These are phyloP conservation scores for Monosporascus sp. DNA, from an alignment of 2,329 filamentous ascomycete species.

Conservation along the genomic window DNA sequence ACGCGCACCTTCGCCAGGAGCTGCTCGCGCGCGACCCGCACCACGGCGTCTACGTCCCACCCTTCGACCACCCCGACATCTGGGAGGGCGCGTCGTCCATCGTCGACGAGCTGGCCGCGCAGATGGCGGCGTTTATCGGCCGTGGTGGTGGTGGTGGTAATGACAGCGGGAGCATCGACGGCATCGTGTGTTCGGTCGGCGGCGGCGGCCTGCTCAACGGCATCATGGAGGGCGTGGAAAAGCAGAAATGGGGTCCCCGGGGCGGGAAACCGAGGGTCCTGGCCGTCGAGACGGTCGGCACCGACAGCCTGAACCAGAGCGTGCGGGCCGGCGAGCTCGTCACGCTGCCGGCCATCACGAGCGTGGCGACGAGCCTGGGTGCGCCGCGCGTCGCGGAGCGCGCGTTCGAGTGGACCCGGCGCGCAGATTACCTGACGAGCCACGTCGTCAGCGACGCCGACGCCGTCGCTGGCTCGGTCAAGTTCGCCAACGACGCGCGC, in stretches of 20 bases:
- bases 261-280: slow-evolving; percentile 45
- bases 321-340: slow-evolving; percentile 51
- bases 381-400: slow-evolving; percentile 63
- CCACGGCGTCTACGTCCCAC: slow-evolving; percentile 58
- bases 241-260: slow-evolving; percentile 28
- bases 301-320: slow-evolving; percentile 62
- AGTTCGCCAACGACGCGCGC: slow-evolving; percentile 75
- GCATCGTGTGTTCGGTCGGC: slow-evolving; percentile 71
- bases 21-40: slow-evolving; percentile 46
- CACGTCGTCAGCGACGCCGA: slow-evolving; percentile 68
- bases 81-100: slow-evolving; percentile 62
- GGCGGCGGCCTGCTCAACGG: slow-evolving; percentile 78
- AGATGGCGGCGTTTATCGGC: slow-evolving; percentile 24
- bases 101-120: slow-evolving; percentile 43
- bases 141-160: slow-evolving; percentile 18
- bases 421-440: slow-evolving; percentile 41
- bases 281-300: slow-evolving; percentile 71
- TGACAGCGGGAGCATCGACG: slow-evolving; percentile 45
- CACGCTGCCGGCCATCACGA: slow-evolving; percentile 66
- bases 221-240: slow-evolving; percentile 62
- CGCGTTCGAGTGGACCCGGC: slow-evolving; percentile 59
- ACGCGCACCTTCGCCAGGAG: slow-evolving; percentile 56
- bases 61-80: slow-evolving; percentile 63
- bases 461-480: slow-evolving; percentile 70
- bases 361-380: slow-evolving; percentile 68